Evolutionary conservation across 306 rosid genomes (phyloP), one percentile per base, ranked within the genome.

Genomic region (Quercus cerris): DNA sequence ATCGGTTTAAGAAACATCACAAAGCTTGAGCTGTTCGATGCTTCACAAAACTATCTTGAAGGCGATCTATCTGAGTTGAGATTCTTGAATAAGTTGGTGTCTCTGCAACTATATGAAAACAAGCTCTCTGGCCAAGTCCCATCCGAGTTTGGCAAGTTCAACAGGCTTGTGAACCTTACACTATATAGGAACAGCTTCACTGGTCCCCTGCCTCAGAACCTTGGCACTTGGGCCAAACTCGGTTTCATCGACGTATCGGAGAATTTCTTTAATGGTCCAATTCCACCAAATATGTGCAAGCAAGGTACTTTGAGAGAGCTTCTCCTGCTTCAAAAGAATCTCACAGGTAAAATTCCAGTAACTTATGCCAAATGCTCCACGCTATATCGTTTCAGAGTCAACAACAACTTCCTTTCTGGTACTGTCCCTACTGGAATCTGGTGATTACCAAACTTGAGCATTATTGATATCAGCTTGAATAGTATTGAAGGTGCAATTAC

Each of bases 271-370:
- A 77, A 89, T 1, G 99, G 99, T 55, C 66, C 87, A 15, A 88
- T 95, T 78, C 99, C 99, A 11, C 93, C 97, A 1, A 78, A 93
- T 25, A 93, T 95, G 99, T 95, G 99, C 71, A 85, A 69, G 4
- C 81, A 57, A 67, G 93, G 98, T 54, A 88, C 80, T 63, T 88
- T 93, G 97, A 9, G 0, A 0, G 80, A n/a, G n/a, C 82, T 95
- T 49, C 85, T 93, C 0, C 11, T 89, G 8, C 89, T 90, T 56
- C 91, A 95, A 86, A 95, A 95, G 85, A 91, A 90, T 0, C 88
- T 95, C 78, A 81, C 97, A 19, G 97, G 99, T 3, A 80, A 79
- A 77, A 93, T 95, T 75, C 99, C 98, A 19, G 82, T 80, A 0
- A 90, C 6, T 1, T 95, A 95, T 22, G 91, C 81, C 0, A 69